Evolutionary conservation across 202 grass and related monocot genomes (phyloP).

Genomic region (Musa balbisiana): DNA sequence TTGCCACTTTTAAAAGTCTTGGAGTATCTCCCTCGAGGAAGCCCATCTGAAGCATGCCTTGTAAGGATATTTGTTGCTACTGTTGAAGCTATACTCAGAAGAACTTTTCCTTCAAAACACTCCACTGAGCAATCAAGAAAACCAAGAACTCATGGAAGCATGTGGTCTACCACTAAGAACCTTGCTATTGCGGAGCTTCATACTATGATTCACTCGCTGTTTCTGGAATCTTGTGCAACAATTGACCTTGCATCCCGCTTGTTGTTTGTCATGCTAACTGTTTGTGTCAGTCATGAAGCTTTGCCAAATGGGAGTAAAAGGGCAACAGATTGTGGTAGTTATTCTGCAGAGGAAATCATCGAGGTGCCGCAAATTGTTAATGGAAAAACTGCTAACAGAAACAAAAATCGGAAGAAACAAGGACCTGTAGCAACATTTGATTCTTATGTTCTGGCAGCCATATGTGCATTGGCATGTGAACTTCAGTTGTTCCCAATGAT

Average conservation of each 20-base stretch:
- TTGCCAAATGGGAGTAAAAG: constrained; percentile 91
- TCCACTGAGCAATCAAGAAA: constrained; percentile 50
- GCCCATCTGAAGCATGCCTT: constrained; percentile 84
- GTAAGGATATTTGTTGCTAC: constrained; percentile 99
- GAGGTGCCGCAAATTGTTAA: constrained; percentile 46
- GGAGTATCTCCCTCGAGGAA: constrained; percentile 68
- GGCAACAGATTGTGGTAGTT: constrained; percentile 54
- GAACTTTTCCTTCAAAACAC: constrained; percentile 73
- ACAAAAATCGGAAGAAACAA: constrained; percentile 69
- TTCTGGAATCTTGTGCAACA: constrained; percentile 81
- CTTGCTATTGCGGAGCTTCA: constrained; percentile 88
- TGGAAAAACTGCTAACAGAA: constrained; percentile 36
- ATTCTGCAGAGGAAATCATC: constrained; percentile 45
- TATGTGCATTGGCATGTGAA: constrained; percentile 86
- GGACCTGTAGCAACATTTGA: constrained; percentile 97
- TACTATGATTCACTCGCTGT: constrained; percentile 88
- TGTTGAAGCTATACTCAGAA: constrained; percentile 95
- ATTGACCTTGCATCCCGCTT: constrained; percentile 82
- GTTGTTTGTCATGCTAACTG: constrained; percentile 3
- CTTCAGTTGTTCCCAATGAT: constrained; percentile 78
- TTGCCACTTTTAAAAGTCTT: constrained; percentile 65
- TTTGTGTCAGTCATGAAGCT: constrained; percentile 75
- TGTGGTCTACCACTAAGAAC: constrained; percentile 55
- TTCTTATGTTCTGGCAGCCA: constrained; percentile 90
- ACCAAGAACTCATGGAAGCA: constrained; percentile 47